Conservation (phyloP, 768 basidiomycete species). For the Serendipita sp. region DNA sequence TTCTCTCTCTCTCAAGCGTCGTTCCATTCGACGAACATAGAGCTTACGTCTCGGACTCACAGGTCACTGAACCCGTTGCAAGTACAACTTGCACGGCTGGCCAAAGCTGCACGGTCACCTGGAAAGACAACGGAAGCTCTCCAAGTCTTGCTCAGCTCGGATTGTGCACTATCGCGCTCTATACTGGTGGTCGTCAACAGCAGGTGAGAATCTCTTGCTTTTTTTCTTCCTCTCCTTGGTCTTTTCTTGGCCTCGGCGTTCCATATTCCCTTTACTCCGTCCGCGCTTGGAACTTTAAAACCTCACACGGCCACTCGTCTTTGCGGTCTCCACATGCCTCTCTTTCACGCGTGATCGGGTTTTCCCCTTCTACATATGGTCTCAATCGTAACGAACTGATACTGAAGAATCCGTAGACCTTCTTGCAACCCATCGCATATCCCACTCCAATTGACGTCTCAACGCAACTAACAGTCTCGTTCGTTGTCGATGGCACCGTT, state of each 20-base stretch:
- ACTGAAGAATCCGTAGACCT: neutral
- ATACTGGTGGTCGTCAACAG: constrained; percentile 38
- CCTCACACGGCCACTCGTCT: constrained; percentile 36
- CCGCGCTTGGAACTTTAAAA: constrained; percentile 26
- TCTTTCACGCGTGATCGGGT: neutral
- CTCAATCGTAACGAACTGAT: neutral
- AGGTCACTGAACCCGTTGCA: constrained; percentile 40
- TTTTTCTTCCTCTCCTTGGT: too few relatives aligned
- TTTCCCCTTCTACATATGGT: too few relatives aligned
- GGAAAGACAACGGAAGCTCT: constrained; percentile 37
- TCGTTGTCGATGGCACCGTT: neutral
- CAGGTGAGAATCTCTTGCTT: constrained; percentile 18
- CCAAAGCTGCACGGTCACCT: constrained; percentile 31
- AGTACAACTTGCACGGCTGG: constrained; percentile 34
- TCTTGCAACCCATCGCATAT: neutral
- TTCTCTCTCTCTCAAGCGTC: neutral
- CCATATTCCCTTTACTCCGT: constrained; percentile 36
- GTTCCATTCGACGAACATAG: neutral
- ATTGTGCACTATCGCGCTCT: constrained; percentile 36
- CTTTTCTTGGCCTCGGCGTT: constrained; percentile 29
- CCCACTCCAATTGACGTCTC: neutral
- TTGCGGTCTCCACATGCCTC: neutral
- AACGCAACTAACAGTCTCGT: neutral
- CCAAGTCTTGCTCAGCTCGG: constrained; percentile 42
- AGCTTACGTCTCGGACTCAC: neutral